Conservation (phyloP, 176 grass and related monocot genomes). For the Cymbopogon citratus region DNA sequence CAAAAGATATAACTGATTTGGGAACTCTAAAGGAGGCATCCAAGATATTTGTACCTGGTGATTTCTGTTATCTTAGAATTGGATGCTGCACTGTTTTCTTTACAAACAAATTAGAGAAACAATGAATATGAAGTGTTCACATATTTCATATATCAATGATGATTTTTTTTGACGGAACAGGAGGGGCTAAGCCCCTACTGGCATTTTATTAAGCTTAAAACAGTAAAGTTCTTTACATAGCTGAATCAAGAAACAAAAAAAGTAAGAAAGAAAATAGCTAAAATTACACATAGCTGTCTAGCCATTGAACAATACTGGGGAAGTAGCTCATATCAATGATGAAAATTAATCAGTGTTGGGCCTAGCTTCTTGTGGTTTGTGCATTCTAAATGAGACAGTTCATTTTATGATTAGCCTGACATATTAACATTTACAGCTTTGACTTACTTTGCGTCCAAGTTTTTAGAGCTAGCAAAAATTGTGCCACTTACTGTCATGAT, state of each 20-base stretch:
- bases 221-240: too few relatives aligned
- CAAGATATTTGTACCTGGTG: conserved; percentile 96
- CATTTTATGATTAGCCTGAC: not conserved
- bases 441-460: not conserved
- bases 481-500: not conserved
- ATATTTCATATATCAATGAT: conserved; percentile 15
- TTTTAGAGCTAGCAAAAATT: not conserved
- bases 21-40: conserved; percentile 84
- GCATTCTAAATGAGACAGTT: not conserved
- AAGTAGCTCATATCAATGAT: too few relatives aligned
- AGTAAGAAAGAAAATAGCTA: too few relatives aligned
- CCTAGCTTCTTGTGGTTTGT: not conserved
- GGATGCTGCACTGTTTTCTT: conserved; percentile 4
- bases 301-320: too few relatives aligned
- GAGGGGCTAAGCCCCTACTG: too few relatives aligned
- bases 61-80: conserved; percentile 34
- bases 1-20: conserved; percentile 85
- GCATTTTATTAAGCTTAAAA: too few relatives aligned
- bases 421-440: conserved; percentile 9
- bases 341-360: not conserved
- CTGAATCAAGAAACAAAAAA: too few relatives aligned
- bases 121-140: not conserved
- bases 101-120: conserved; percentile 9
- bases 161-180: too few relatives aligned
- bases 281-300: too few relatives aligned